Evolutionary conservation across 2,329 filamentous ascomycete species (phyloP), one percentile per base, ranked within the genome.

Genomic region (Pestalotiopsis sp.): DNA sequence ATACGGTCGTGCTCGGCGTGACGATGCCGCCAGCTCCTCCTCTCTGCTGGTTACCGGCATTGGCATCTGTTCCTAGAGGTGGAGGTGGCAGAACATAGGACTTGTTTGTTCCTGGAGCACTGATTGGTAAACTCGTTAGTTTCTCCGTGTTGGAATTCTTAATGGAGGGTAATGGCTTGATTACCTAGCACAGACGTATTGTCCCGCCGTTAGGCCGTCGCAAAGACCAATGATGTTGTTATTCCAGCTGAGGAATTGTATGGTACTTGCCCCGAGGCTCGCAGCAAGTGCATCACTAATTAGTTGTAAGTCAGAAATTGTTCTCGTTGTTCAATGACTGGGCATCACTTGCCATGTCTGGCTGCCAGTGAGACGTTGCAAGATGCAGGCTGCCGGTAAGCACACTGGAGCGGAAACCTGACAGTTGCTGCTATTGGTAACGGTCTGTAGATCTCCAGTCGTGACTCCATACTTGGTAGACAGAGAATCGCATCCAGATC

Each of bases 111-210:
- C 64, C 64, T 11, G 55, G 64, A 17, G 64, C 40, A 57, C 63
- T 65, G 24, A n/a, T 62, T 17, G 11, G 26, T 39, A 5, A 17
- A 1, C 17, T 0, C 2, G 35, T 62, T 6, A 62, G 59, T n/a
- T 1, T 30, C 7, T 30, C 30, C 30, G 30, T 63, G n/a, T 22
- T 14, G 20, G 3, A 22, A 7, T 5, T 20, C 1, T 13, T 13
- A 14, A 61, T 40, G n/a, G n/a, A n/a, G n/a, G n/a, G n/a, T n/a
- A n/a, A n/a, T n/a, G n/a, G n/a, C n/a, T n/a, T n/a, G n/a, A n/a
- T n/a, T n/a, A n/a, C n/a, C 26, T 68, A n/a, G 38, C 30, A 24
- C 62, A 68, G 35, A 68, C 30, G 17, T 68, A 60, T 55, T 68
- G 62, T 14, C 26, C 60, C 14, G 30, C 1, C 14, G 40, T 52